A percentile compares a stretch with the other conserved stretches of the same genome.
phyloP scores from a whole-genome alignment of 2,329 filamentous ascomycete species.

The Colletotrichum sp. region DNA sequence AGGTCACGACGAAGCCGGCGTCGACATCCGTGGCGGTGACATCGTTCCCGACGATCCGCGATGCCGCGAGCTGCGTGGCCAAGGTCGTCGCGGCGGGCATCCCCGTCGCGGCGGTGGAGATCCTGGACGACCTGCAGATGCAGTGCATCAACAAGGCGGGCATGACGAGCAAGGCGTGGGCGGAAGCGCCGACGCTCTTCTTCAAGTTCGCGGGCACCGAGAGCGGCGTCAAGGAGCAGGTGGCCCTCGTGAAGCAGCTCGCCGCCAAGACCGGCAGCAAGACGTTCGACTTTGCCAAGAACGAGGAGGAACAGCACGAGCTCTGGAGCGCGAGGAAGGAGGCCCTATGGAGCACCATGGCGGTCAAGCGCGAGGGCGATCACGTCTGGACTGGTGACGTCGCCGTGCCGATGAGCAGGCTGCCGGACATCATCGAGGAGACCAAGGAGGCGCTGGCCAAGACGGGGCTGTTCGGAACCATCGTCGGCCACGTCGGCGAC shows the following conservation, averaged over 20 bases:
- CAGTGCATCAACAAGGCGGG: conserved; percentile 69
- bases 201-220: conserved; percentile 83
- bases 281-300: conserved; percentile 79
- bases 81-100: conserved; percentile 81
- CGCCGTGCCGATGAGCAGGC: conserved; percentile 77
- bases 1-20: conserved; percentile 81
- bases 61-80: conserved; percentile 80
- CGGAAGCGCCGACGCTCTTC: conserved; percentile 77
- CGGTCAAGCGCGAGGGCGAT: conserved; percentile 68
- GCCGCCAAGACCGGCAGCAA: conserved; percentile 67
- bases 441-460: conserved; percentile 56
- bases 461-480: conserved; percentile 49
- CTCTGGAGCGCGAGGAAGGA: conserved; percentile 87
- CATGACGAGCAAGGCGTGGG: conserved; percentile 70
- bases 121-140: conserved; percentile 93
- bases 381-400: conserved; percentile 88
- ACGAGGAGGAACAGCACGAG: conserved; percentile 72
- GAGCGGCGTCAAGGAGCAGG: conserved; percentile 77
- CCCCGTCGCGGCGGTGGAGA: conserved; percentile 89
- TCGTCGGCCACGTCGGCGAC: conserved; percentile 78
- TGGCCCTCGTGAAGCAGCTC: conserved; percentile 68
- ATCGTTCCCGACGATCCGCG: conserved; percentile 61
- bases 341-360: conserved; percentile 81
- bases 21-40: conserved; percentile 82
- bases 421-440: conserved; percentile 79